Evolutionary conservation across 805 yeast species (phyloP).

Genomic region (Suhomyces tanzawaensis): DNA sequence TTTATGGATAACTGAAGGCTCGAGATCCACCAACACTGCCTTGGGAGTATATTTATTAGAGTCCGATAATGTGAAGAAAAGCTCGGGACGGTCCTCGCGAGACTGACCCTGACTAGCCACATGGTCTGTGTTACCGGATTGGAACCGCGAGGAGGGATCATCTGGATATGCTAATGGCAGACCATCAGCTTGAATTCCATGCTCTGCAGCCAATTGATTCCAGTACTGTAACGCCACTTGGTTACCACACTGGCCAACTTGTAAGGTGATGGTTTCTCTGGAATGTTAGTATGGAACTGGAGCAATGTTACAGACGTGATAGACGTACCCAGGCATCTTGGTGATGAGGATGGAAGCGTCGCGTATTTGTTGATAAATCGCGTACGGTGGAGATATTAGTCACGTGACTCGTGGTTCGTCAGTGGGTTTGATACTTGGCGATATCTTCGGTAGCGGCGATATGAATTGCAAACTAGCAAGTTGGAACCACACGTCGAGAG

Average conservation of each 20-base stretch:
- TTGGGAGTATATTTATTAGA: slow-evolving; percentile 83
- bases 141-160: slow-evolving; percentile 10
- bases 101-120: slow-evolving; percentile 5
- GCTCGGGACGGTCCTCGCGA: slow-evolving; percentile 72
- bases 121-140: slow-evolving; percentile 3
- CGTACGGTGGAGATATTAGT: background rate
- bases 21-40: slow-evolving; percentile 80
- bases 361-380: slow-evolving; percentile 1
- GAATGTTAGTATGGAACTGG: slow-evolving; percentile 19
- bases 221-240: slow-evolving; percentile 93
- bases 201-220: slow-evolving; percentile 84
- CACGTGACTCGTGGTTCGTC: slow-evolving; percentile 3
- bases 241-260: slow-evolving; percentile 94
- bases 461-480: too few species aligned
- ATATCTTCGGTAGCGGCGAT: too few species aligned
- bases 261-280: slow-evolving; percentile 68
- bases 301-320: background rate
- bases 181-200: slow-evolving; percentile 75
- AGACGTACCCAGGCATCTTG: slow-evolving; percentile 29
- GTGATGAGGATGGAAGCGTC: background rate
- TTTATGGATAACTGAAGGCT: slow-evolving; percentile 80
- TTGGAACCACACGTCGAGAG: too few species aligned
- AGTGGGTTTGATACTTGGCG: too few species aligned
- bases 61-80: slow-evolving; percentile 77
- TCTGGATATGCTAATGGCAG: slow-evolving; percentile 39